A percentile compares a stretch with the other conserved stretches of the same genome.
phyloP scores from a whole-genome alignment of 768 basidiomycete species.

The Butyriboletus loyo region DNA sequence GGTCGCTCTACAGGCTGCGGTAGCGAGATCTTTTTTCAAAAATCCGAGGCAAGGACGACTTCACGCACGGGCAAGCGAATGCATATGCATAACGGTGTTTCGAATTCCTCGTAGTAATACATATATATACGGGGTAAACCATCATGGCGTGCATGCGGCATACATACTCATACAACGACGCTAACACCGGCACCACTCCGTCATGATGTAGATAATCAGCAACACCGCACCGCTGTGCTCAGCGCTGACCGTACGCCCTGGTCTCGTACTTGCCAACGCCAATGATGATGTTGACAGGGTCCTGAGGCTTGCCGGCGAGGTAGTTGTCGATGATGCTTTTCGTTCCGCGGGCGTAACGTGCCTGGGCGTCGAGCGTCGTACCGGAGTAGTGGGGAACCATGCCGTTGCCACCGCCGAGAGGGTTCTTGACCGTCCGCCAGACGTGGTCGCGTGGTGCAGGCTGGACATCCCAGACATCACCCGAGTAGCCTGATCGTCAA shows the following conservation, averaged over 20 bases:
- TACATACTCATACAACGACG: background rate
- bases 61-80: background rate
- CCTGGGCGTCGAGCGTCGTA: conserved; percentile 87
- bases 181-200: background rate
- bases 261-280: conserved; percentile 55
- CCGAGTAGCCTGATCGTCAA: conserved; percentile 29
- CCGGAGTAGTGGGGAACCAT: conserved; percentile 90
- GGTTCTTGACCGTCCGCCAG: conserved; percentile 82
- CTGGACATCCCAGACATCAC: conserved; percentile 85
- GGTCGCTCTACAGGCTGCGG: background rate
- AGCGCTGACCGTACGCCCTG: conserved; percentile 40
- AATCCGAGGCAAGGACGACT: background rate
- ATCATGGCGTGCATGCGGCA: too few species aligned
- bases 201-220: background rate
- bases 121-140: background rate
- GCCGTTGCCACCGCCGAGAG: conserved; percentile 81
- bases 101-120: background rate
- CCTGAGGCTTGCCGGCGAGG: conserved; percentile 59
- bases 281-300: conserved; percentile 79
- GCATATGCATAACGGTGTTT: background rate
- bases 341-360: conserved; percentile 75
- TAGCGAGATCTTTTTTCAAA: background rate
- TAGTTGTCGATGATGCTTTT: conserved; percentile 73
- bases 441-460: conserved; percentile 84
- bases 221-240: background rate